These are phyloP conservation scores for Phascolomyces articulosus DNA, from an alignment of 371 early-diverging fungal genomes.

Conservation along the genomic window DNA sequence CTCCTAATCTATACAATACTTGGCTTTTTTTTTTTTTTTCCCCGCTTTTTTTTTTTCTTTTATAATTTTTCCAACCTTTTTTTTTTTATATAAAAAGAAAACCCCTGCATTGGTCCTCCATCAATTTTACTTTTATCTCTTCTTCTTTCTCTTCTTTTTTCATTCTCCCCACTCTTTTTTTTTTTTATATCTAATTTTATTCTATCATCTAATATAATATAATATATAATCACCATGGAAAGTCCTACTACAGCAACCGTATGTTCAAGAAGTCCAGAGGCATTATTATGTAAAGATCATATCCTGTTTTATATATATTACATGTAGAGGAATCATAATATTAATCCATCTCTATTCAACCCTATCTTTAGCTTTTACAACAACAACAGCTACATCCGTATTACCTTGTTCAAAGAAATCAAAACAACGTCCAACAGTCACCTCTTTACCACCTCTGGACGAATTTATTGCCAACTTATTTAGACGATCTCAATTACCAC, in stretches of 20 bases:
- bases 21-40: background rate
- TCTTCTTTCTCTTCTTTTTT: background rate
- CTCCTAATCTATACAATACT: background rate
- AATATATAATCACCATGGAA: conserved; percentile 19
- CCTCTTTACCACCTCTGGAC: conserved; percentile 33
- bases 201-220: too few species aligned
- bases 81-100: background rate
- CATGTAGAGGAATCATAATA: background rate
- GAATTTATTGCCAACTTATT: conserved; percentile 48
- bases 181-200: too few species aligned
- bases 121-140: too few species aligned
- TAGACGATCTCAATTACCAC: conserved; percentile 41
- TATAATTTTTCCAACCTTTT: background rate
- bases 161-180: background rate
- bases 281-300: conserved; percentile 40
- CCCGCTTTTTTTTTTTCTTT: too few species aligned
- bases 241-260: conserved; percentile 32
- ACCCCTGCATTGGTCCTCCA: too few species aligned
- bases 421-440: conserved; percentile 12
- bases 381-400: conserved; percentile 48
- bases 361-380: conserved; percentile 34
- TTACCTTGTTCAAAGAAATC: conserved; percentile 39
- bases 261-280: conserved; percentile 50
- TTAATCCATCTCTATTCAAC: too few species aligned
- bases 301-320: background rate